Evolutionary conservation across 192 early-diverging fungal genomes (phyloP).

Genomic region (Entophlyctis luteolus): DNA sequence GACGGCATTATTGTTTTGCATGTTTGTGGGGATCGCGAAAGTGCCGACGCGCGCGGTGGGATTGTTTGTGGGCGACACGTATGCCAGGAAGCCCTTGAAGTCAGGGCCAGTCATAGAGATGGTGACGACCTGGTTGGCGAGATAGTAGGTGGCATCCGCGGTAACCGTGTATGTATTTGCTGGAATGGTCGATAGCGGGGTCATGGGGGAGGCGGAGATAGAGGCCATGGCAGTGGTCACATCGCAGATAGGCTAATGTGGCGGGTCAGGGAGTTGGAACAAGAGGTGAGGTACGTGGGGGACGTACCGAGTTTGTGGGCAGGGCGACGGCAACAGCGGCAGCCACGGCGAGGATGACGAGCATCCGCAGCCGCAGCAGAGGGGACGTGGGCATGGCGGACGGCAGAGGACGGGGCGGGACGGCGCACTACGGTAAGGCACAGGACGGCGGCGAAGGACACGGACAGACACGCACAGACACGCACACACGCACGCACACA

Average conservation of each 20-base stretch:
- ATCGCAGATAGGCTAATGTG: not conserved
- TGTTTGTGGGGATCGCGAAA: not conserved
- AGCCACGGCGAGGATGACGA: too few relatives aligned
- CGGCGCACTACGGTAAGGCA: too few relatives aligned
- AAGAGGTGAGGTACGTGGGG: too few relatives aligned
- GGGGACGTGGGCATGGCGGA: too few relatives aligned
- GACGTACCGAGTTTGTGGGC: too few relatives aligned
- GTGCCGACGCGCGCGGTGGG: not conserved
- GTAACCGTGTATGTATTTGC: not conserved
- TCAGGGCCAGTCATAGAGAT: constrained; percentile 12
- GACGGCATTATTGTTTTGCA: not conserved
- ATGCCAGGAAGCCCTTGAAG: constrained; percentile 13
- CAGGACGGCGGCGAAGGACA: too few relatives aligned
- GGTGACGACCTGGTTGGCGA: not conserved
- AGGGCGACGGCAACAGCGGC: too few relatives aligned
- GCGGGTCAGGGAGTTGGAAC: not conserved
- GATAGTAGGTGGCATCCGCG: not conserved
- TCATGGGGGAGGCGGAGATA: not conserved
- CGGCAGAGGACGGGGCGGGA: too few relatives aligned
- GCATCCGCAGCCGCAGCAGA: too few relatives aligned
- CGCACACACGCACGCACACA: too few relatives aligned
- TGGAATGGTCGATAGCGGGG: not conserved
- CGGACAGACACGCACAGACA: too few relatives aligned
- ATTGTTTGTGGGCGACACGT: not conserved
- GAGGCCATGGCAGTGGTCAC: not conserved